Evolutionary conservation across 257 asterid species (phyloP).

Genomic region (Verbascum thapsus): DNA sequence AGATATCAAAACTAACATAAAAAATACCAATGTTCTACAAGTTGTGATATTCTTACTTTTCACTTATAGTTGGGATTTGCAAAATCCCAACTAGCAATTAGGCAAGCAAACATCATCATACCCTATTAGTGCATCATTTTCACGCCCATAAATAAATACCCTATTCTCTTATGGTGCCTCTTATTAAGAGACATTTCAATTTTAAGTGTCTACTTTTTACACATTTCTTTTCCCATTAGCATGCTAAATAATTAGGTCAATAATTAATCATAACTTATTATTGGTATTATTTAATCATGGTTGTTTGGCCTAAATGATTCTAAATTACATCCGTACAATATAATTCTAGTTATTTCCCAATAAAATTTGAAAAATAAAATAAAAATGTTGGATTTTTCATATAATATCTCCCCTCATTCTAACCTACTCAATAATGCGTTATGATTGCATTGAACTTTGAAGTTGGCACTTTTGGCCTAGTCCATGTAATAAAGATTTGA

Average conservation of each 20-base stretch:
- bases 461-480: too few species aligned
- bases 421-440: too few species aligned
- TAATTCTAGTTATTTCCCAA: too few species aligned
- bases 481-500: too few species aligned
- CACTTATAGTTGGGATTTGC: conserved; percentile 20
- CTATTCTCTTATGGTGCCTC: conserved; percentile 24
- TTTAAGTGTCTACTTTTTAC: neutral
- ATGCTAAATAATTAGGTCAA: neutral
- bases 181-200: conserved; percentile 29
- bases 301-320: neutral
- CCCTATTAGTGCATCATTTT: conserved; percentile 9
- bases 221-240: neutral
- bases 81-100: conserved; percentile 25
- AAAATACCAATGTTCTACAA: too few species aligned
- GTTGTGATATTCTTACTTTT: neutral
- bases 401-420: too few species aligned
- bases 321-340: too few species aligned
- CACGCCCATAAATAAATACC: conserved; percentile 29
- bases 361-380: too few species aligned
- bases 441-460: too few species aligned
- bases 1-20: too few species aligned
- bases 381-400: too few species aligned
- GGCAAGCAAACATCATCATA: conserved; percentile 28
- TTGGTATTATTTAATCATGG: neutral
- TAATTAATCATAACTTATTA: conserved; percentile 3